phyloP scores from a whole-genome alignment of 805 yeast genomes.

The Schwanniomyces vanrijiae region DNA sequence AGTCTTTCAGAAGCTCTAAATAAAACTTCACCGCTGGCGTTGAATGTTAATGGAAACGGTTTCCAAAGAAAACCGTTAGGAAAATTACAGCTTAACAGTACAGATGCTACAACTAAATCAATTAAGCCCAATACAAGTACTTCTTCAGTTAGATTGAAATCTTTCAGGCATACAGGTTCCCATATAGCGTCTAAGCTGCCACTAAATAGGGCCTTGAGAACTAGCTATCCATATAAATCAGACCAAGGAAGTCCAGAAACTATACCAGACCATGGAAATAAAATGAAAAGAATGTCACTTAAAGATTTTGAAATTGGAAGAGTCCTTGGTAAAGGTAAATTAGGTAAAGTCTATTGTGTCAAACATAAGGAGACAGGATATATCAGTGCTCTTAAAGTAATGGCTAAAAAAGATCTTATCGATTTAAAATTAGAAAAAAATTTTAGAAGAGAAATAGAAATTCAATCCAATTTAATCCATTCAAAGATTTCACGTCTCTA shows the following conservation, averaged over 20 bases:
- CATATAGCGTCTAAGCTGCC: conserved; percentile 8
- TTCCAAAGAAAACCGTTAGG: conserved; percentile 8
- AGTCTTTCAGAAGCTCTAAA: conserved; percentile 14
- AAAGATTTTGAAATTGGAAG: conserved; percentile 84
- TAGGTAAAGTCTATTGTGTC: conserved; percentile 91
- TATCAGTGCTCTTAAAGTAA: conserved; percentile 86
- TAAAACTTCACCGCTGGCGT: conserved; percentile 5
- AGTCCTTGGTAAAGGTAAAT: conserved; percentile 87
- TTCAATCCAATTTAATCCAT: conserved; percentile 78
- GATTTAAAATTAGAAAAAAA: conserved; percentile 79
- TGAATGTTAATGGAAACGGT: not conserved
- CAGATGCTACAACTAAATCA: not conserved
- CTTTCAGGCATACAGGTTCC: not conserved
- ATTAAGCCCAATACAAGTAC: not conserved
- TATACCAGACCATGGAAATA: not conserved
- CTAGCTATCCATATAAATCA: conserved; percentile 1
- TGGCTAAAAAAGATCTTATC: conserved; percentile 79
- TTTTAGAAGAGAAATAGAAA: conserved; percentile 87
- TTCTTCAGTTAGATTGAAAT: not conserved
- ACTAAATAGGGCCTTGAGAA: not conserved
- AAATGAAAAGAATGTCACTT: conserved; percentile 22
- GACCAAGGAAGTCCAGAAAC: conserved; percentile 2
- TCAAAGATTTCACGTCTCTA: conserved; percentile 76
- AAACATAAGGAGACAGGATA: conserved; percentile 72
- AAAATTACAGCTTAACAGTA: conserved; percentile 7